Conservation (phyloP, 805 yeast species). For the Yamadazyma nakazawae region DNA sequence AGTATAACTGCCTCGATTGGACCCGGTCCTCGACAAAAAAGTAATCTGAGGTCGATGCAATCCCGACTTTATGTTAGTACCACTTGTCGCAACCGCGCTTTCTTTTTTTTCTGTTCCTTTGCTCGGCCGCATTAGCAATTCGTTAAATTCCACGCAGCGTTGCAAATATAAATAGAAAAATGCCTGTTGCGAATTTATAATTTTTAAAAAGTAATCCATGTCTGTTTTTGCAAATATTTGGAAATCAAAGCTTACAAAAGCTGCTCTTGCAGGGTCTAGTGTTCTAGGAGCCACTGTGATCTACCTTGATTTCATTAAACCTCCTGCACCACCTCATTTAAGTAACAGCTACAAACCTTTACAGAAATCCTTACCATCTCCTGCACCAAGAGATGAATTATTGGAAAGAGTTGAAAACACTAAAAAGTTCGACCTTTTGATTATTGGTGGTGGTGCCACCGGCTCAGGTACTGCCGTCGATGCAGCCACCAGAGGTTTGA, state of each 20-base stretch:
- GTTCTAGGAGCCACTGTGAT: conserved; percentile 35
- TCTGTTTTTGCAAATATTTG: conserved; percentile 14
- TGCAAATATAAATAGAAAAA: background rate
- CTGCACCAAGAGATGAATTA: conserved; percentile 57
- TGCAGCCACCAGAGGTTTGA: conserved; percentile 85
- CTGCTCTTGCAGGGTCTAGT: conserved; percentile 29
- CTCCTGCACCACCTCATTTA: conserved; percentile 28
- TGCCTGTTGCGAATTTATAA: background rate
- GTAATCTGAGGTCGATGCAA: background rate
- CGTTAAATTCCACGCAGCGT: background rate
- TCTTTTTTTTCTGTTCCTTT: background rate
- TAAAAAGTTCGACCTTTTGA: conserved; percentile 69
- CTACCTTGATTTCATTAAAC: conserved; percentile 38
- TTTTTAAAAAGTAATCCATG: conserved; percentile 1
- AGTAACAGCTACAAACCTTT: conserved; percentile 41
- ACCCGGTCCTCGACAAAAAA: background rate
- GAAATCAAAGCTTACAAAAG: conserved; percentile 27
- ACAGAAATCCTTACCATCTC: conserved; percentile 41
- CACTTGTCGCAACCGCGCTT: background rate
- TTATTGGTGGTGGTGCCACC: conserved; percentile 96
- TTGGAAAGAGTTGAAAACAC: conserved; percentile 39
- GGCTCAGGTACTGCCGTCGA: conserved; percentile 93
- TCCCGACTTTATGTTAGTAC: background rate
- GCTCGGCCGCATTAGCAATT: background rate
- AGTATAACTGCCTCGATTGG: background rate